Conservation (phyloP, 495 filamentous ascomycete genomes). For the Venustampulla echinocandica region DNA sequence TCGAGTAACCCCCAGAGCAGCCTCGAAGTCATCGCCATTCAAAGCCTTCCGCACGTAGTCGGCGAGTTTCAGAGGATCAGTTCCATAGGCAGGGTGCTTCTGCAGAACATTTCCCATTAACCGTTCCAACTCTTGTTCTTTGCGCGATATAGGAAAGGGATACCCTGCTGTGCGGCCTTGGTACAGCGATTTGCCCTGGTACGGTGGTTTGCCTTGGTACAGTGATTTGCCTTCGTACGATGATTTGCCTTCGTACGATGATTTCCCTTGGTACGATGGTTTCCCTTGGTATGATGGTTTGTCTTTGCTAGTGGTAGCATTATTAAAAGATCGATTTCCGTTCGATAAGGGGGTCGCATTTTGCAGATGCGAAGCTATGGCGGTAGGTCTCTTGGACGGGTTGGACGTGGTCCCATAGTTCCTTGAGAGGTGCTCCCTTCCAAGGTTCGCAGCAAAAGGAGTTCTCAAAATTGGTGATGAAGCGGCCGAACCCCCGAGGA, state of each 20-base stretch:
- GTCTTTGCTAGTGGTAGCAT: too few species aligned
- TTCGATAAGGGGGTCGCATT: background rate
- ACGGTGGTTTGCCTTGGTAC: too few species aligned
- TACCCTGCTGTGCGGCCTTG: background rate
- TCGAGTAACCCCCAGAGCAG: slow-evolving; percentile 59
- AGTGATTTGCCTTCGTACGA: too few species aligned
- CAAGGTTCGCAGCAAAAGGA: background rate
- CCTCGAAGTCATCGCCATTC: slow-evolving; percentile 40
- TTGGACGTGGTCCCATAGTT: background rate
- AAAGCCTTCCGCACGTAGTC: slow-evolving; percentile 29
- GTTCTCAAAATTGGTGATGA: slow-evolving; percentile 2
- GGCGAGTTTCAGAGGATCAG: slow-evolving; percentile 24
- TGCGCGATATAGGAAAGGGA: background rate
- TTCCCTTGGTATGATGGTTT: too few species aligned
- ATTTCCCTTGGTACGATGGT: background rate
- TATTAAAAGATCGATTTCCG: too few species aligned
- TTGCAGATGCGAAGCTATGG: background rate
- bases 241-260: too few species aligned
- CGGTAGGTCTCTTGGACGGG: background rate
- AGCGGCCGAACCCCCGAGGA: slow-evolving; percentile 12
- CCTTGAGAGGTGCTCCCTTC: background rate
- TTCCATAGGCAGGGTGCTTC: slow-evolving; percentile 15
- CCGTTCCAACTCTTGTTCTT: background rate
- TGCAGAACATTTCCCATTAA: background rate
- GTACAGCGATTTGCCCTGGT: too few species aligned